These are phyloP conservation scores for Fusarium equiseti DNA, from an alignment of 2,329 filamentous ascomycete species.

Conservation along the genomic window DNA sequence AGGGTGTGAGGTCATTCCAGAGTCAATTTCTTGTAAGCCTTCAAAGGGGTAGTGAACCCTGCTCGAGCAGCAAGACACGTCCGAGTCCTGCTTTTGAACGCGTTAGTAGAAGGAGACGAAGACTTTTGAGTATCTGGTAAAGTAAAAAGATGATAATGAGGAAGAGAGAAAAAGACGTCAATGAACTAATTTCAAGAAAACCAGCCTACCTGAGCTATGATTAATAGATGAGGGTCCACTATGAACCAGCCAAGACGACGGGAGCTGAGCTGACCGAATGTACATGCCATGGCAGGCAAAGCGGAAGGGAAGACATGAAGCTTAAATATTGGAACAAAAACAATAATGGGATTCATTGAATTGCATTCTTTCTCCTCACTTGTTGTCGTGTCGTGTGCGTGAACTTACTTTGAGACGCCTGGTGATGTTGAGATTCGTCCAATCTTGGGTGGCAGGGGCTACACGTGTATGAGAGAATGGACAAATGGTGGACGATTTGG, in stretches of 20 bases:
- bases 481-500: slow-evolving; percentile 9
- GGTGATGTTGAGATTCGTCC: slow-evolving; percentile 35
- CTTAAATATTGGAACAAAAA: slow-evolving; percentile 12
- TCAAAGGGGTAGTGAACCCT: slow-evolving; percentile 27
- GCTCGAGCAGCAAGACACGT: slow-evolving; percentile 7
- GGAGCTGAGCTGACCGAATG: neutral
- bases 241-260: slow-evolving; percentile 23
- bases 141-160: neutral
- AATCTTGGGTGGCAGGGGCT: slow-evolving; percentile 43
- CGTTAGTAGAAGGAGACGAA: neutral
- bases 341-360: slow-evolving; percentile 1
- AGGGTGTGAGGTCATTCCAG: slow-evolving; percentile 41
- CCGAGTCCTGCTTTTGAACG: slow-evolving; percentile 4
- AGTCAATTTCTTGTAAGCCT: slow-evolving; percentile 3
- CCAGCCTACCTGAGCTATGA: slow-evolving; percentile 29
- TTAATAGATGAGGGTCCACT: slow-evolving; percentile 31
- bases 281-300: neutral
- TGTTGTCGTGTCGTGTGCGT: slow-evolving; percentile 32
- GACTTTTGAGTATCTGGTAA: neutral
- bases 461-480: slow-evolving; percentile 44
- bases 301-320: neutral
- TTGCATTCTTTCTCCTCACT: slow-evolving; percentile 15
- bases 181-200: slow-evolving; percentile 33
- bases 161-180: slow-evolving; percentile 2
- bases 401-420: slow-evolving; percentile 29